phyloP scores from a whole-genome alignment of 176 grass and related monocot species.

The Musa schizocarpa region DNA sequence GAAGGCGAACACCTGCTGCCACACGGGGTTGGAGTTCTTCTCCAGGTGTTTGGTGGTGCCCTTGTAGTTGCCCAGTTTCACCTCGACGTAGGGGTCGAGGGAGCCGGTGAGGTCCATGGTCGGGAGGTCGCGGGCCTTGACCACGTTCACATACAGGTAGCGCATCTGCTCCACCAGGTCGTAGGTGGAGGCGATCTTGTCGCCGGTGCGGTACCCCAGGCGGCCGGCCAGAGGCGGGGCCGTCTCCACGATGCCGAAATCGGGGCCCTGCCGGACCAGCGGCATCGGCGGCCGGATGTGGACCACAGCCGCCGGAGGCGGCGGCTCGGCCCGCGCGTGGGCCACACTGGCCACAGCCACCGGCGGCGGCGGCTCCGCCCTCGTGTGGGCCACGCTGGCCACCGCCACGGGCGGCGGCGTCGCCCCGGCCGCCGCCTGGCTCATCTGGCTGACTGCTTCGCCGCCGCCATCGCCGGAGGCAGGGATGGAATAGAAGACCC shows the following conservation, averaged over 20 bases:
- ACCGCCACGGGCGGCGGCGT: neutral
- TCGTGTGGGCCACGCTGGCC: slow-evolving; percentile 22
- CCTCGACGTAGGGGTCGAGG: slow-evolving; percentile 82
- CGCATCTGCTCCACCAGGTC: slow-evolving; percentile 66
- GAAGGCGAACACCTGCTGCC: slow-evolving; percentile 82
- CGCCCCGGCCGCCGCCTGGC: neutral
- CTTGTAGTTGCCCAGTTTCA: slow-evolving; percentile 69
- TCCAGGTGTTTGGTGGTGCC: slow-evolving; percentile 47
- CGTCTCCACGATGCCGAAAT: slow-evolving; percentile 13
- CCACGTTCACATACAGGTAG: slow-evolving; percentile 55
- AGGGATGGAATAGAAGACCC: neutral
- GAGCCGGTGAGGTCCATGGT: slow-evolving; percentile 55
- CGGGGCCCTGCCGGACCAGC: neutral
- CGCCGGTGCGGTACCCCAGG: slow-evolving; percentile 16
- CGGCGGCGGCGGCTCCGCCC: slow-evolving; percentile 36
- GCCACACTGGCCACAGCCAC: slow-evolving; percentile 25
- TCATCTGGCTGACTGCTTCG: too few relatives aligned
- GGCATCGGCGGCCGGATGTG: neutral
- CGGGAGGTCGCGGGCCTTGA: slow-evolving; percentile 68
- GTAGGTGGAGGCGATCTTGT: slow-evolving; percentile 68
- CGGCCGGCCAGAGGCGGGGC: slow-evolving; percentile 10
- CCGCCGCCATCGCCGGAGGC: too few relatives aligned
- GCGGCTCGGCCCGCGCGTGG: slow-evolving; percentile 1
- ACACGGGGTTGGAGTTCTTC: slow-evolving; percentile 70
- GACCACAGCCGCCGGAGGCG: neutral